Evolutionary conservation across 2,329 filamentous ascomycete species (phyloP), one percentile per base, ranked within the genome.

Genomic region (Pseudomassariella vexata): DNA sequence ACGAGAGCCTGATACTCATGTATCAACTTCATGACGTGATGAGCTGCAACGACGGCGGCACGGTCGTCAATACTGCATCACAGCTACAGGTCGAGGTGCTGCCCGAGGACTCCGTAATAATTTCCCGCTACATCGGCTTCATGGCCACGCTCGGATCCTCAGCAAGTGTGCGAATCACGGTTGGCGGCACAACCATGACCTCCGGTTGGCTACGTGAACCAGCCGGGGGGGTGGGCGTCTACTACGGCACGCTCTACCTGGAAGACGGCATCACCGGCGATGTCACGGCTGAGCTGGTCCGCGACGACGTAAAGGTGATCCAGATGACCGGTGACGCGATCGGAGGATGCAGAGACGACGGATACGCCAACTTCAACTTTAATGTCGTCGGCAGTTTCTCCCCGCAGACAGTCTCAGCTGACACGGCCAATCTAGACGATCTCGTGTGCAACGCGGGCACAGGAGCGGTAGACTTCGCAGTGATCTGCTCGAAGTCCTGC

Each of bases 111-210:
- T 23, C 24, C 16, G 36, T 18, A 28, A 16, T 35, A 18, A 16
- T 35, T 19, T 29, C 42, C 32, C 49, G 49, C 19, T 42, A 39
- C 6, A 39, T 53, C 29, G 35, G 27, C 22, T 35, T 19, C 14
- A 27, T 24, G 3, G 36, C 36, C 6, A 26, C 35, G 0, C 28
- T 35, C 17, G 15, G n/a, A 11, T 30, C 31, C 6, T 18, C 27
- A 14, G 32, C 27, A 10, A 53, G 56, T 32, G 53, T 50, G 24
- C 51, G 56, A 2, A 56, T 60, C 11, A 42, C 63, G 6, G 47
- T 66, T 18, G 48, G 45, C 12, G 44, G 49, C 6, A 39, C 42
- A 50, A 52, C 1, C 40, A 50, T 5, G 47, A 57, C 4, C 42
- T n/a, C 40, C 19, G 32, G 10, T 10, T 60, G 53, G 54, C 35